Conservation (phyloP, 2,329 filamentous ascomycete species). For the Aspergillus aculeatinus region DNA sequence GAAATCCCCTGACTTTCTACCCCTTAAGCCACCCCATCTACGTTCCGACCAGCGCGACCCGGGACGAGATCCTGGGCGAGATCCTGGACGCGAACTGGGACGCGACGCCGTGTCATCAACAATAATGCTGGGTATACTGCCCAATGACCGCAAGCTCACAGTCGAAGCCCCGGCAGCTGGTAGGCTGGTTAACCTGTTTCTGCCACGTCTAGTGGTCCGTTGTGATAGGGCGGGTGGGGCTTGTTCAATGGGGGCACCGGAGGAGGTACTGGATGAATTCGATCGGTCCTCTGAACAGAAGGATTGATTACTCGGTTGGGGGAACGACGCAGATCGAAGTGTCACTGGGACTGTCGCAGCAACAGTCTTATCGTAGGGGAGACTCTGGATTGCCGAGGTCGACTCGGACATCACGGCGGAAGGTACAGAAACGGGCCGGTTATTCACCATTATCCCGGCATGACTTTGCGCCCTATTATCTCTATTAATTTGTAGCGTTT, state of each 20-base stretch:
- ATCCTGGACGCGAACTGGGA: conserved; percentile 38
- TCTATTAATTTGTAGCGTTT: background rate
- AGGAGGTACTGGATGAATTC: conserved; percentile 26
- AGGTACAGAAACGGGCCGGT: conserved; percentile 29
- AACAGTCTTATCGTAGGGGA: conserved; percentile 30
- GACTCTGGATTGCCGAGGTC: conserved; percentile 24
- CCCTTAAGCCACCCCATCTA: conserved; percentile 41
- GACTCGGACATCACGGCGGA: conserved; percentile 28
- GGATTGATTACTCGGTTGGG: conserved; percentile 24
- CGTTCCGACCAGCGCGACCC: conserved; percentile 47
- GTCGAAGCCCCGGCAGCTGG: conserved; percentile 26
- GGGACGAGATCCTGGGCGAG: conserved; percentile 36
- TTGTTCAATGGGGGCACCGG: conserved; percentile 15
- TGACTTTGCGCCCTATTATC: conserved; percentile 27
- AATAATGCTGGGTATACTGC: conserved; percentile 42
- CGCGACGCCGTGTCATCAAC: conserved; percentile 36
- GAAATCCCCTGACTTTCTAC: conserved; percentile 36
- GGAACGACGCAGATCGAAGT: conserved; percentile 30
- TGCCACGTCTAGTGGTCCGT: conserved; percentile 13
- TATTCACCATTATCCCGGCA: conserved; percentile 39
- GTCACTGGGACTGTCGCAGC: conserved; percentile 23
- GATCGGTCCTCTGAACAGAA: conserved; percentile 26
- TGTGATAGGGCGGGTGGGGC: conserved; percentile 13
- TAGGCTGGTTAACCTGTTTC: conserved; percentile 17
- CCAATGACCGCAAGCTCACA: conserved; percentile 30